These are phyloP conservation scores for Symbiodinium natans DNA, from an alignment of 73 alveolate species.

Conservation along the genomic window DNA sequence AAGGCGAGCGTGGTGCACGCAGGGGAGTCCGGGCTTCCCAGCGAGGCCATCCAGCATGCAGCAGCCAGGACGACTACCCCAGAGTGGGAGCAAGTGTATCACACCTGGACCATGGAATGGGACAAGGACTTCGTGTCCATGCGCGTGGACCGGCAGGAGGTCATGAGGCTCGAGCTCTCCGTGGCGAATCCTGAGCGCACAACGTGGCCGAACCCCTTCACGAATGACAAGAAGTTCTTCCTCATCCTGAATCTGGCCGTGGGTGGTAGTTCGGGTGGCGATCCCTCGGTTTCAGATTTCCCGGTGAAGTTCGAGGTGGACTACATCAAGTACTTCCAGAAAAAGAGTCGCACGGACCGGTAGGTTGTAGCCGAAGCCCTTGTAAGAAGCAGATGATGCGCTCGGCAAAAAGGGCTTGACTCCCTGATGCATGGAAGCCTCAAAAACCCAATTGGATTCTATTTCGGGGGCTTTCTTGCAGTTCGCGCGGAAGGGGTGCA, in stretches of 20 bases:
- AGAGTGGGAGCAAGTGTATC: slow-evolving; percentile 10
- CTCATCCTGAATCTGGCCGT: slow-evolving; percentile 83
- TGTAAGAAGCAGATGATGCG: no score
- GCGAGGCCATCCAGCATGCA: slow-evolving; percentile 55
- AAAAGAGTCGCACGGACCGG: slow-evolving; percentile 71
- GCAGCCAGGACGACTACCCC: neutral
- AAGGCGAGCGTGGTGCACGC: slow-evolving; percentile 78
- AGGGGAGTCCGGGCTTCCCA: slow-evolving; percentile 44
- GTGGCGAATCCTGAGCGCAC: slow-evolving; percentile 86
- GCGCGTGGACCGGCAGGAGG: slow-evolving; percentile 31
- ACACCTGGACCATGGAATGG: slow-evolving; percentile 91
- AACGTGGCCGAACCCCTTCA: slow-evolving; percentile 88
- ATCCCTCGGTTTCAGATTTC: slow-evolving; percentile 54
- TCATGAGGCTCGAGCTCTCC: slow-evolving; percentile 43
- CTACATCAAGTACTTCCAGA: slow-evolving; percentile 81
- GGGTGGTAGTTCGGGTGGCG: slow-evolving; percentile 78
- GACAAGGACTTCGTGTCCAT: slow-evolving; percentile 50
- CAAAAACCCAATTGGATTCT: no score
- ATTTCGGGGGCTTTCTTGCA: no score
- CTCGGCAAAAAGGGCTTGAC: no score
- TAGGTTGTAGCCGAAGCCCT: no score
- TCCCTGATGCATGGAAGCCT: no score
- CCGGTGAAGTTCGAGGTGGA: slow-evolving; percentile 74
- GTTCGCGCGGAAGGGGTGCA: no score
- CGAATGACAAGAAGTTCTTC: slow-evolving; percentile 68